These are phyloP conservation scores for Leccinum boreale DNA, from an alignment of 768 basidiomycete genomes.

Conservation along the genomic window DNA sequence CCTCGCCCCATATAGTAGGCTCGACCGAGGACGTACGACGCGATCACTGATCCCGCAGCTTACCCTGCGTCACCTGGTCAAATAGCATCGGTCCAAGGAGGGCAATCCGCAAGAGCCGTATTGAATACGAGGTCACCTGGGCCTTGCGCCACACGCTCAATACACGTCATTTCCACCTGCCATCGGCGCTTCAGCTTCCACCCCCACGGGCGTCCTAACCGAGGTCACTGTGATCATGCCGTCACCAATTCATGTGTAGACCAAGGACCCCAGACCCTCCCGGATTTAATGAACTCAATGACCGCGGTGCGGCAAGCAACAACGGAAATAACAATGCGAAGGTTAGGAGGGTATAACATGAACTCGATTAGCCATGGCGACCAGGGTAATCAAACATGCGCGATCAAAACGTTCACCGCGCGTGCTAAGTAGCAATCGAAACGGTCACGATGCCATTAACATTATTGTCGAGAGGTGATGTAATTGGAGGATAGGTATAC, in stretches of 20 bases:
- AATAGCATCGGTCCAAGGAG: background rate
- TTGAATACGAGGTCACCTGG: background rate
- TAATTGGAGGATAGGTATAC: slow-evolving; percentile 1
- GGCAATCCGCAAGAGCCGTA: background rate
- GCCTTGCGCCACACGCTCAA: background rate
- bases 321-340: background rate
- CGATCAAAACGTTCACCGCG: background rate
- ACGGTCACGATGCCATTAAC: background rate
- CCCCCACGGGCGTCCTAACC: background rate
- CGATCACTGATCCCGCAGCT: too few relatives aligned
- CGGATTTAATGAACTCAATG: background rate
- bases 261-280: background rate
- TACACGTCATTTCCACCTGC: background rate
- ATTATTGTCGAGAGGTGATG: background rate
- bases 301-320: background rate
- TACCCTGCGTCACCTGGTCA: background rate
- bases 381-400: background rate
- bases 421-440: background rate
- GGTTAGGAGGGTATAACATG: background rate
- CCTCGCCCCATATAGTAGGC: background rate
- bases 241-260: background rate
- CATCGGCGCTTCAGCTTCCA: background rate
- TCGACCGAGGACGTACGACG: background rate
- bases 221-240: background rate
- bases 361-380: background rate